Evolutionary conservation across 345 rosid species (phyloP).

Genomic region (Pistacia vera): DNA sequence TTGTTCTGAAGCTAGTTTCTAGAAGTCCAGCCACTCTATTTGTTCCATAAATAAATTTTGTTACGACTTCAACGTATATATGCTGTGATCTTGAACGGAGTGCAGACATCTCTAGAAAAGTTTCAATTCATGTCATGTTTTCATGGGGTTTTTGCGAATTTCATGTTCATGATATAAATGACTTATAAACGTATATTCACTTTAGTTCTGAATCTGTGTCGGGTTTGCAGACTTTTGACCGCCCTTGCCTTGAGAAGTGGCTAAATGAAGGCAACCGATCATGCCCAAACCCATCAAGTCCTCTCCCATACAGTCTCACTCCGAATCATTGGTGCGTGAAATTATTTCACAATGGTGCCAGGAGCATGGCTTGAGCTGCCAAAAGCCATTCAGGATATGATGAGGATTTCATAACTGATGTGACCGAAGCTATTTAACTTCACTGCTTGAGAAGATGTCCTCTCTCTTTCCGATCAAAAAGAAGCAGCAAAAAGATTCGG

Average conservation of each 20-base stretch:
- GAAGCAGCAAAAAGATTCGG: constrained; percentile 56
- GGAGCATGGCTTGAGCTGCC: constrained; percentile 33
- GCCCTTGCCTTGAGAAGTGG: constrained; percentile 43
- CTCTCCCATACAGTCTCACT: constrained; percentile 40
- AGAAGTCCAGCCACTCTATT: not conserved
- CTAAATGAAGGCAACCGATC: constrained; percentile 41
- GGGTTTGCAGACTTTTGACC: constrained; percentile 57
- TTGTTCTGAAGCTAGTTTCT: not conserved
- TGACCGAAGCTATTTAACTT: constrained; percentile 29
- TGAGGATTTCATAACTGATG: constrained; percentile 26
- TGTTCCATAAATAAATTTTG: not conserved
- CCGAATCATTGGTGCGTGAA: constrained; percentile 49
- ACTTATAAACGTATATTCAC: not conserved
- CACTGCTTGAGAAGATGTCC: constrained; percentile 50
- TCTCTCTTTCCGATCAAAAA: constrained; percentile 44
- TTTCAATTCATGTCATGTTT: not conserved
- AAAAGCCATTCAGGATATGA: constrained; percentile 15
- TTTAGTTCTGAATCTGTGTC: constrained; percentile 15
- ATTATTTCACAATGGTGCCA: constrained; percentile 57
- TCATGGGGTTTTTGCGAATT: not conserved
- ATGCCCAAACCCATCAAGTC: constrained; percentile 48
- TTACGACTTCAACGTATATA: not conserved
- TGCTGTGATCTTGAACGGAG: not conserved
- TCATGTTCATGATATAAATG: not conserved
- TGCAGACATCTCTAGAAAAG: not conserved